phyloP scores from a whole-genome alignment of 2,329 filamentous ascomycete genomes.

The Chaetomiaceae sp. region DNA sequence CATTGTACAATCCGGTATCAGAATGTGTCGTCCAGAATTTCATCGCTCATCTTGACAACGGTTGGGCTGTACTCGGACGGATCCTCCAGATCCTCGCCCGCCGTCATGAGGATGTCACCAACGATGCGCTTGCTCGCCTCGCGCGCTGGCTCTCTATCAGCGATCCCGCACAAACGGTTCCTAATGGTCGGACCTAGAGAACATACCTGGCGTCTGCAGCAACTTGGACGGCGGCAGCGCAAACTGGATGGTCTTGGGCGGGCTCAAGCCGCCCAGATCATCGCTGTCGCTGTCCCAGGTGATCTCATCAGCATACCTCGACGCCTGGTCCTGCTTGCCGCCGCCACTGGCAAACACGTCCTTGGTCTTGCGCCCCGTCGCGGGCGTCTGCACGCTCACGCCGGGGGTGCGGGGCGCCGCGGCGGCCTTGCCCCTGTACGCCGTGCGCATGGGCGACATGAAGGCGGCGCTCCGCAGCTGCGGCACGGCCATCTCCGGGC shows the following conservation, averaged over 20 bases:
- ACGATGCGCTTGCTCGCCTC: conserved; percentile 79
- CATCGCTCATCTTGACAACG: conserved; percentile 58
- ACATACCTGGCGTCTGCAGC: conserved; percentile 70
- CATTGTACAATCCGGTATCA: too few species aligned
- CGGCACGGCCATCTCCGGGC: conserved; percentile 72
- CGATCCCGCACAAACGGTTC: neutral
- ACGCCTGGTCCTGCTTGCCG: neutral
- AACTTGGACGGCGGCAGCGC: conserved; percentile 70
- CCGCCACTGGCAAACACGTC: conserved; percentile 39
- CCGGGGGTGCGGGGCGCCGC: conserved; percentile 65
- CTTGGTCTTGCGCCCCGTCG: conserved; percentile 42
- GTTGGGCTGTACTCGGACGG: conserved; percentile 57
- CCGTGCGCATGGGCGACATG: conserved; percentile 58
- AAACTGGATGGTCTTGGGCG: conserved; percentile 90
- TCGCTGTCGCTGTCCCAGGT: conserved; percentile 73
- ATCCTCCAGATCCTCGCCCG: conserved; percentile 56
- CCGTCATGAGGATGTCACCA: conserved; percentile 70
- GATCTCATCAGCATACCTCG: conserved; percentile 46
- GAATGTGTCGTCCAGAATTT: conserved; percentile 58
- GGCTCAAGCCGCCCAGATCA: conserved; percentile 69
- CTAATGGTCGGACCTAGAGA: too few species aligned
- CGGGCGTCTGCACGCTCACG: conserved; percentile 77
- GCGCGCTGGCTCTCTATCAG: conserved; percentile 46
- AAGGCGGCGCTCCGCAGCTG: conserved; percentile 82
- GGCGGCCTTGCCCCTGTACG: conserved; percentile 37